These are phyloP conservation scores for Gaeumannomyces sp. DNA, from an alignment of 2,329 filamentous ascomycete genomes.

Conservation along the genomic window DNA sequence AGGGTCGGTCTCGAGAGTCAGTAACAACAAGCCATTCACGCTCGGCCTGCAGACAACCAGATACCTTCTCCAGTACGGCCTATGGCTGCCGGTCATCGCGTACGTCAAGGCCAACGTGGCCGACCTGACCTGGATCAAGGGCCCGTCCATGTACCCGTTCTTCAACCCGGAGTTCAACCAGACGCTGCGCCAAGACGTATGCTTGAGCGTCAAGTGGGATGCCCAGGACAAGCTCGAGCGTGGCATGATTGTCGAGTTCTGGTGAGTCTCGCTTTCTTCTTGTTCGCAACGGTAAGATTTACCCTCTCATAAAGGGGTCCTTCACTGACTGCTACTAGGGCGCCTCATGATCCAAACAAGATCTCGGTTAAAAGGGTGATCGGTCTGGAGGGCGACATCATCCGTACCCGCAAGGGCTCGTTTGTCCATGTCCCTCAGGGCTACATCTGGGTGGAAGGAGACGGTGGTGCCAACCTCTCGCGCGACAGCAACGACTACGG, in stretches of 20 bases:
- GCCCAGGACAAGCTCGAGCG: conserved; percentile 53
- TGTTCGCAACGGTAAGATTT: neutral
- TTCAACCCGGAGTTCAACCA: conserved; percentile 61
- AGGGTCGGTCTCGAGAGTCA: neutral
- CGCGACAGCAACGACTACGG: conserved; percentile 89
- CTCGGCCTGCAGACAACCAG: neutral
- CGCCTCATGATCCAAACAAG: neutral
- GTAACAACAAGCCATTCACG: neutral
- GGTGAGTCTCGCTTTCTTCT: conserved; percentile 34
- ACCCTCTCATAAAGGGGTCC: neutral
- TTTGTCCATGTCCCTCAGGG: conserved; percentile 66
- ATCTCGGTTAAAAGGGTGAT: conserved; percentile 72
- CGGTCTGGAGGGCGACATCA: conserved; percentile 70
- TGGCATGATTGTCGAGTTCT: conserved; percentile 70
- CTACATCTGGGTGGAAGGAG: conserved; percentile 94
- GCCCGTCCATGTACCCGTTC: conserved; percentile 70
- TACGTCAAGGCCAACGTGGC: conserved; percentile 57
- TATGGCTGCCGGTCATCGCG: conserved; percentile 57
- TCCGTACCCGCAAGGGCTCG: conserved; percentile 52
- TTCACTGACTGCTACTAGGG: neutral
- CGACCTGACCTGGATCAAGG: conserved; percentile 51
- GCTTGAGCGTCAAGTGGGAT: conserved; percentile 53
- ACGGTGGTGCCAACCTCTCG: conserved; percentile 64
- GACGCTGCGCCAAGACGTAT: conserved; percentile 47
- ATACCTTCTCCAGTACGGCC: conserved; percentile 38